Conservation (phyloP, 768 basidiomycete species). For the Rhizopogon sp. region DNA sequence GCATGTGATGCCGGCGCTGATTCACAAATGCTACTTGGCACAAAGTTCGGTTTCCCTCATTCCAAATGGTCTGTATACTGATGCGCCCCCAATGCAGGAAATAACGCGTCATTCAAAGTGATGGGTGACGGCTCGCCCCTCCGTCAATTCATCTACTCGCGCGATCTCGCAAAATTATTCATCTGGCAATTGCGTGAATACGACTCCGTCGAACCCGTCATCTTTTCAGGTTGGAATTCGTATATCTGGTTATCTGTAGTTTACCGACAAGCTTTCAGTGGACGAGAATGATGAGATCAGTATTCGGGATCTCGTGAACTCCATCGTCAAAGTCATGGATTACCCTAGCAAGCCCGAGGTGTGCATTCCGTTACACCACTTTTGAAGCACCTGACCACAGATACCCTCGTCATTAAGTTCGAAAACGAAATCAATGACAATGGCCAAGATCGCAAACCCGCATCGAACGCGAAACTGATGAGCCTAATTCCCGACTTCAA, state of each 20-base stretch:
- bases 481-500: constrained; percentile 63
- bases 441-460: constrained; percentile 95
- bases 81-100: constrained; percentile 46
- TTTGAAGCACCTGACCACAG: neutral
- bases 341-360: constrained; percentile 77
- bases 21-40: constrained; percentile 90
- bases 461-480: constrained; percentile 87
- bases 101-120: constrained; percentile 77
- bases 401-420: constrained; percentile 46
- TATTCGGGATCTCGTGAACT: constrained; percentile 85
- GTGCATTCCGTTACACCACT: constrained; percentile 11
- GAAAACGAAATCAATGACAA: constrained; percentile 67
- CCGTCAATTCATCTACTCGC: constrained; percentile 97
- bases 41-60: constrained; percentile 50
- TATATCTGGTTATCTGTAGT: neutral
- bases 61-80: neutral
- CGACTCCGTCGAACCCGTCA: constrained; percentile 88
- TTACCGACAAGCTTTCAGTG: constrained; percentile 38
- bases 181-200: constrained; percentile 92
- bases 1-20: constrained; percentile 91
- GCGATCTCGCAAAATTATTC: constrained; percentile 91
- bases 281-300: constrained; percentile 93
- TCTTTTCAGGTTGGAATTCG: constrained; percentile 65
- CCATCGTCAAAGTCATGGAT: constrained; percentile 80
- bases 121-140: constrained; percentile 88